Percentiles rank a stretch among this genome's conserved stretches.
phyloP scores from a whole-genome alignment of 192 early-diverging fungal genomes.

The Rhizoclosmatium sp. region DNA sequence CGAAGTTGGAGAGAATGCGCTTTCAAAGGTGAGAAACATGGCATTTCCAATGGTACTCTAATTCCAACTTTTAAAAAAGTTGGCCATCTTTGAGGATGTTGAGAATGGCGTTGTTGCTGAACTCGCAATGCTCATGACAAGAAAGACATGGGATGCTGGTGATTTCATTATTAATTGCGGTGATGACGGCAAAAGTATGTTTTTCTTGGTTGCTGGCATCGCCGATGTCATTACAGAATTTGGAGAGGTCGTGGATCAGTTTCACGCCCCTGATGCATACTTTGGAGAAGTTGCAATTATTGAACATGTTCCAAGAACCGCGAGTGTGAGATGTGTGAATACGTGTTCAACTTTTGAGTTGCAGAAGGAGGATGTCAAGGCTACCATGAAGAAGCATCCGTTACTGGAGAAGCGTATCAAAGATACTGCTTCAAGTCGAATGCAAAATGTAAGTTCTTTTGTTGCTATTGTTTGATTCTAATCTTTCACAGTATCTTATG shows the following conservation, averaged over 20 bases:
- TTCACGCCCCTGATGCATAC: slow-evolving; percentile 44
- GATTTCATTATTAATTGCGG: slow-evolving; percentile 51
- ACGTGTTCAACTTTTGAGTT: slow-evolving; percentile 53
- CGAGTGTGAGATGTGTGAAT: slow-evolving; percentile 42
- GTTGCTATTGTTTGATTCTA: not conserved
- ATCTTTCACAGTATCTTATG: slow-evolving; percentile 16
- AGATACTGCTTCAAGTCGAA: slow-evolving; percentile 48
- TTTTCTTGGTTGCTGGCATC: slow-evolving; percentile 57
- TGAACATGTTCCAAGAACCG: slow-evolving; percentile 51
- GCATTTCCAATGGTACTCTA: slow-evolving; percentile 50
- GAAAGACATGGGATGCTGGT: slow-evolving; percentile 39
- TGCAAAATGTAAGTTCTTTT: slow-evolving; percentile 40
- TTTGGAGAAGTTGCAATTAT: slow-evolving; percentile 67
- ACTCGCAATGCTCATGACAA: slow-evolving; percentile 48
- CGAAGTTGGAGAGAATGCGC: slow-evolving; percentile 48
- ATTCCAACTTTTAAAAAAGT: slow-evolving; percentile 50
- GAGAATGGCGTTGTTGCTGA: slow-evolving; percentile 45
- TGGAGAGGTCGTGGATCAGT: slow-evolving; percentile 53
- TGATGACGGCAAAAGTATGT: slow-evolving; percentile 56
- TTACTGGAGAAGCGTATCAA: slow-evolving; percentile 43
- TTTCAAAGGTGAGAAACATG: slow-evolving; percentile 46
- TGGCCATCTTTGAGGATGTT: slow-evolving; percentile 46
- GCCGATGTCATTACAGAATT: slow-evolving; percentile 59
- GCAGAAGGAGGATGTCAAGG: slow-evolving; percentile 46
- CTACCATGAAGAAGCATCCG: slow-evolving; percentile 44